These are phyloP conservation scores for Talaromyces wortmannii DNA, from an alignment of 495 filamentous ascomycete species.

Conservation along the genomic window DNA sequence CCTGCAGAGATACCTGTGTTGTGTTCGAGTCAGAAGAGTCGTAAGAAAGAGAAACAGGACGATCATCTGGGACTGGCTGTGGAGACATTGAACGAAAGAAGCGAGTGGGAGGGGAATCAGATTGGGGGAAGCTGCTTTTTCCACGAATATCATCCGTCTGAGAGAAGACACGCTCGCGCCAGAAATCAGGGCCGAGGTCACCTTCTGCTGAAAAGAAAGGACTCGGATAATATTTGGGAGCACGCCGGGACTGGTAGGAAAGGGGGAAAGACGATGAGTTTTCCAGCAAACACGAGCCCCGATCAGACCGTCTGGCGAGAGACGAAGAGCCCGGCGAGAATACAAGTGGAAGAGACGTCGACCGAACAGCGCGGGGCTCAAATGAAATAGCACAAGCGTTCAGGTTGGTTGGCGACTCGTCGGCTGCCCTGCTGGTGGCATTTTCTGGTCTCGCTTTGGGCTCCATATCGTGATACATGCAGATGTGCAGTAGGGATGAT, in stretches of 20 bases:
- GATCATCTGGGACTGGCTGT: neutral
- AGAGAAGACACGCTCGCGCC: neutral
- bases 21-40: conserved; percentile 14
- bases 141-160: neutral
- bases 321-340: neutral
- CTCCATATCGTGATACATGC: too few species aligned
- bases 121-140: neutral
- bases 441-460: too few species aligned
- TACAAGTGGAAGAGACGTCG: conserved; percentile 1
- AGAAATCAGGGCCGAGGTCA: neutral
- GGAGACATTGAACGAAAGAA: neutral
- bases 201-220: neutral
- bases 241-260: neutral
- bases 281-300: neutral
- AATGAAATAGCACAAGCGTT: conserved; percentile 6
- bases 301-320: neutral
- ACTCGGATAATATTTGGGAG: neutral
- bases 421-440: neutral
- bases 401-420: conserved; percentile 1
- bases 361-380: neutral
- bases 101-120: neutral
- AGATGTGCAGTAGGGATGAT: neutral
- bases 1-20: conserved; percentile 29
- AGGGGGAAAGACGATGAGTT: neutral
- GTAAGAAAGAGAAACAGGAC: neutral